Base-by-base conservation (phyloP, 345 rosid genomes). In the Eucalyptus erythrocorys region DNA sequence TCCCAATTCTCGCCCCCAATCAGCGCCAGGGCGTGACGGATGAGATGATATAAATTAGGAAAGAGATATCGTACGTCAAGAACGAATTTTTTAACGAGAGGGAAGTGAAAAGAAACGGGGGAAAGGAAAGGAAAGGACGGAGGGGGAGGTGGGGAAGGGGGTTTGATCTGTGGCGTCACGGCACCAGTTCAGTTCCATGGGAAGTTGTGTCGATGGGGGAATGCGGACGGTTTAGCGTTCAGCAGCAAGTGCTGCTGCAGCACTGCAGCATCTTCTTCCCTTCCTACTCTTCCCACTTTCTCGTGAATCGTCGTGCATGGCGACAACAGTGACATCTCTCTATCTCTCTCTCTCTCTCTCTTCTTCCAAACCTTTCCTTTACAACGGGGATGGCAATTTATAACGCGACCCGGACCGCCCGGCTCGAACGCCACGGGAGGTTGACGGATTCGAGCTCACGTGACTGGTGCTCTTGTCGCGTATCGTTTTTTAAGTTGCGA, bases 401-500 rank as follows among this genome's bases (percentile, higher is more conserved):
- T 21, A 9, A 3, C 43, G 47, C 82, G 27, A 22, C 7, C 26
- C 8, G 8, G 1, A 40, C 14, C 45, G 5, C 45, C 45, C 45
- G 45, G 45, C 81, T 19, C 8, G 27, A 19, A 10, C 81, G 26
- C 81, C 45, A 1, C 26, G 15, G 10, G 27, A 10, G 27, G 81
- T 10, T 24, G 13, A 71, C 27, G 30, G 27, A 24, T 76, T 76
- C 47, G 3, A 21, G 47, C 84, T 76, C 47, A 6, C 3, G 47
- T 3, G 2, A 24, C 13, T 5, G 43, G 14, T 4, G 47, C 13
- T 40, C 47, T 16, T 22, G 24, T 13, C 47, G 14, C 21, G 2
- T 3, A 0, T 76, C 6, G 7, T 76, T 2, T 5, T 37, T 22
- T 0, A 19, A 19, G 12, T 17, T 9, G 80, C 80, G 80, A 17